phyloP scores from a whole-genome alignment of 1,284 basidiomycete genomes.

The Porogramme epimiltina region DNA sequence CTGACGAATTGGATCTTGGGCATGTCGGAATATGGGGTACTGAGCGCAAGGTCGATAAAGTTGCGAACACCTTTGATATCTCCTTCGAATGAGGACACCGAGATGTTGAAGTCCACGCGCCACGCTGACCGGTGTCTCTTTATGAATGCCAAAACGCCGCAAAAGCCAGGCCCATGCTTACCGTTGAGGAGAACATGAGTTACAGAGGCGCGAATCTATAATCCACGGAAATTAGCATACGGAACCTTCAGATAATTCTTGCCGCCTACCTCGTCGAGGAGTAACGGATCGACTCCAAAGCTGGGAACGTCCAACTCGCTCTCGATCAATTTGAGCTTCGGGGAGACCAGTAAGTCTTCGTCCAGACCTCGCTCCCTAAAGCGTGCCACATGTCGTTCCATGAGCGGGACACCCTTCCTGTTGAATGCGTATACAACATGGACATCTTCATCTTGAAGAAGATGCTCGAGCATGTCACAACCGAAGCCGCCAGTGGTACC shows the following conservation, averaged over 20 bases:
- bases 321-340: not conserved
- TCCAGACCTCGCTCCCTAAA: not conserved
- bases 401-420: not conserved
- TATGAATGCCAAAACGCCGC: not conserved
- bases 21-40: conserved; percentile 16
- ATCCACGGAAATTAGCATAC: too few relatives aligned
- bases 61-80: conserved; percentile 19
- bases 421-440: not conserved
- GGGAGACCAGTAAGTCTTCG: not conserved
- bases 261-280: not conserved
- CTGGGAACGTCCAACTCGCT: not conserved
- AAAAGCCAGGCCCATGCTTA: conserved; percentile 8
- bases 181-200: conserved; percentile 36
- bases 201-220: conserved; percentile 22
- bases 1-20: conserved; percentile 33
- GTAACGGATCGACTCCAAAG: not conserved
- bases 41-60: conserved; percentile 27
- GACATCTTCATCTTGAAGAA: not conserved
- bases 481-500: not conserved
- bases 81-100: conserved; percentile 20
- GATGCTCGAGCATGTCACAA: not conserved
- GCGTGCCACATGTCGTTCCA: not conserved
- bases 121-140: conserved; percentile 27
- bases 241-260: not conserved
- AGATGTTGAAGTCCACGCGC: conserved; percentile 37